Base-by-base conservation (phyloP, 768 basidiomycete genomes). In the Macrocybe gigantea region DNA sequence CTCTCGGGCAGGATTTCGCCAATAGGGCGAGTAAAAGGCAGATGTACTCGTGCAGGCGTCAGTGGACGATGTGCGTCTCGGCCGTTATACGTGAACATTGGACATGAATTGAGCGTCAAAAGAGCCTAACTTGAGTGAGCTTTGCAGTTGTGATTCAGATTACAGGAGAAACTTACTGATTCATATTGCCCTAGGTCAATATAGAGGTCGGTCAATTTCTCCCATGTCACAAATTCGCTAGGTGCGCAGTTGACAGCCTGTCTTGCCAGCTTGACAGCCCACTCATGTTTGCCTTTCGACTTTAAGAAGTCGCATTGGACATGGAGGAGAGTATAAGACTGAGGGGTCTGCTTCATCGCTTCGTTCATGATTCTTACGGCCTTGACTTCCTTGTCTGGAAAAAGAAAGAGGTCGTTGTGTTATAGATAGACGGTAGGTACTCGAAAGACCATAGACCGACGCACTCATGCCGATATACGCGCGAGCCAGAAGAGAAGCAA, bases 41-140 rank as follows among this genome's bases (percentile, higher is more conserved):
- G 73, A 64, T 94, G 91, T 5, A 93, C 77, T 50, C 84, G 81
- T 1, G 85, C 72, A 12, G 93, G 83, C 1, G 86, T 73, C 7
- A 97, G 80, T 62, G 78, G 81, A 3, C 93, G 80, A 62, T 99
- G 96, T 2, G 85, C 74, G 64, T 99, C 96, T 14, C 94, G 83
- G 38, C 96, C 95, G 60, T 96, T 96, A 70, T 89, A 98, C 6
- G 96, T 98, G 69, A 99, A 99, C 96, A 99, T 98, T 2, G 95
- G 94, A 69, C 96, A 97, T n/a, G 94, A 97, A 62, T 97, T 97
- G 42, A 97, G 80, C 1, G 95, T 96, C 37, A 97, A 73, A 10
- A 98, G 72, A 0, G 93, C 93, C 75, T 77, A 31, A 10, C 74
- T 75, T 41, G 6, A 10, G 9, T 30, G 9, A 37, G 22, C 35